A percentile compares a stretch with the other conserved stretches of the same genome.
Conservation (phyloP, 1,284 basidiomycete genomes). For the Nidula niveotomentosa region DNA sequence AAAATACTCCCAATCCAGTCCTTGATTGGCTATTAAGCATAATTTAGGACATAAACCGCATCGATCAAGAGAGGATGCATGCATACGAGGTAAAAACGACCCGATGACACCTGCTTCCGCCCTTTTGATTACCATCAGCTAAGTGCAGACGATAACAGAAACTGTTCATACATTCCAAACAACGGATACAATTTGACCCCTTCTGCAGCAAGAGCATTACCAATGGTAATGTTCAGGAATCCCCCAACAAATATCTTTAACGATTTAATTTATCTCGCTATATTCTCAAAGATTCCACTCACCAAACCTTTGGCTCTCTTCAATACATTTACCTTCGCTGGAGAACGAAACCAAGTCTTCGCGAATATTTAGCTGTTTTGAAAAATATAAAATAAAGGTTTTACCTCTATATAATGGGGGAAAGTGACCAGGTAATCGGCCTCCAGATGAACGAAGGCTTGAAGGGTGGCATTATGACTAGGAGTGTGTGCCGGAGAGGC, state of each 20-base stretch:
- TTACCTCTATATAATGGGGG: slow-evolving; percentile 3
- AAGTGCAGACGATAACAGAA: neutral
- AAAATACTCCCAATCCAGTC: neutral
- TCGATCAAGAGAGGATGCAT: neutral
- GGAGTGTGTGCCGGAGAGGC: slow-evolving; percentile 6
- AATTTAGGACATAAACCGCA: neutral
- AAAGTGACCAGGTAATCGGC: slow-evolving; percentile 8
- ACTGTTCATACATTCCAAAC: neutral
- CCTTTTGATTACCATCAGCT: neutral
- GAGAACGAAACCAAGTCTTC: neutral
- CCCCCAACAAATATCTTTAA: slow-evolving; percentile 4
- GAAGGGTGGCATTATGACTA: slow-evolving; percentile 2
- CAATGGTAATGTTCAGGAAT: slow-evolving; percentile 3
- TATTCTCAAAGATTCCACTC: neutral
- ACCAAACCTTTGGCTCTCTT: neutral
- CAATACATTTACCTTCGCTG: neutral
- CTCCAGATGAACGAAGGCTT: slow-evolving; percentile 1
- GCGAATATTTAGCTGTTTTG: no score
- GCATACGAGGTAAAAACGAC: neutral
- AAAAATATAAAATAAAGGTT: neutral
- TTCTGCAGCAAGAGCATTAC: neutral
- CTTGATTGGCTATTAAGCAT: neutral
- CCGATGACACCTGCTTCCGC: neutral
- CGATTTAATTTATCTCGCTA: no score
- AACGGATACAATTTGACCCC: neutral